phyloP scores from a whole-genome alignment of 495 filamentous ascomycete species.

The Talaromyces stipitatus region DNA sequence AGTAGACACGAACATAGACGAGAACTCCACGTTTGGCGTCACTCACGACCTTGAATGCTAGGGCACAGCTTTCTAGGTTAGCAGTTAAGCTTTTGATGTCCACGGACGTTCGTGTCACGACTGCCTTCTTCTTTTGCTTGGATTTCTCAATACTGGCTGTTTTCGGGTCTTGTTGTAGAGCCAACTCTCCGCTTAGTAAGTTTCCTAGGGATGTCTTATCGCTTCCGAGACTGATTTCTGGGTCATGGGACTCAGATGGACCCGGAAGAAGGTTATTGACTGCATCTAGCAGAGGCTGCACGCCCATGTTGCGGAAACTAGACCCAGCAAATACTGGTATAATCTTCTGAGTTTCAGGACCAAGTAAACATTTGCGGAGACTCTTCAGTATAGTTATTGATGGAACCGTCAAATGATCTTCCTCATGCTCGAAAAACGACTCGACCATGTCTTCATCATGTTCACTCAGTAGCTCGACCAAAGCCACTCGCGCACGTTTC shows the following conservation, averaged over 20 bases:
- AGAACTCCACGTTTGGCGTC: slow-evolving; percentile 80
- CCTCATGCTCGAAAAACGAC: slow-evolving; percentile 66
- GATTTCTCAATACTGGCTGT: slow-evolving; percentile 25
- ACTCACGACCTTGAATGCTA: slow-evolving; percentile 96
- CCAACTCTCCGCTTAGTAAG: slow-evolving; percentile 44
- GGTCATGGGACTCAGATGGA: slow-evolving; percentile 68
- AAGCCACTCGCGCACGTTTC: slow-evolving; percentile 60
- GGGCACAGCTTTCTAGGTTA: slow-evolving; percentile 67
- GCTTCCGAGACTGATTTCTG: slow-evolving; percentile 62
- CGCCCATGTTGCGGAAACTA: slow-evolving; percentile 88
- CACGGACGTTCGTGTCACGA: slow-evolving; percentile 16
- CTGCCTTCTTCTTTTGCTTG: slow-evolving; percentile 34
- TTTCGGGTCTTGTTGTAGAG: slow-evolving; percentile 31
- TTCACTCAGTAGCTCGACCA: slow-evolving; percentile 80
- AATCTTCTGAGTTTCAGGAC: slow-evolving; percentile 42
- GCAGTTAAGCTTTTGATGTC: slow-evolving; percentile 49
- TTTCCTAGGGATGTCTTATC: slow-evolving; percentile 42
- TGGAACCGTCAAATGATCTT: slow-evolving; percentile 62
- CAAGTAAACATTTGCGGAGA: slow-evolving; percentile 62
- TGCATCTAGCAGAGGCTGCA: slow-evolving; percentile 86
- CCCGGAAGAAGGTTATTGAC: slow-evolving; percentile 80
- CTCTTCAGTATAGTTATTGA: slow-evolving; percentile 58
- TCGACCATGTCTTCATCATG: slow-evolving; percentile 82
- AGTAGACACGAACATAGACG: slow-evolving; percentile 89
- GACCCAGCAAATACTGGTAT: slow-evolving; percentile 88